These are phyloP conservation scores for Rhodomyrtus psidioides DNA, from an alignment of 441 rosid genomes.

Conservation along the genomic window DNA sequence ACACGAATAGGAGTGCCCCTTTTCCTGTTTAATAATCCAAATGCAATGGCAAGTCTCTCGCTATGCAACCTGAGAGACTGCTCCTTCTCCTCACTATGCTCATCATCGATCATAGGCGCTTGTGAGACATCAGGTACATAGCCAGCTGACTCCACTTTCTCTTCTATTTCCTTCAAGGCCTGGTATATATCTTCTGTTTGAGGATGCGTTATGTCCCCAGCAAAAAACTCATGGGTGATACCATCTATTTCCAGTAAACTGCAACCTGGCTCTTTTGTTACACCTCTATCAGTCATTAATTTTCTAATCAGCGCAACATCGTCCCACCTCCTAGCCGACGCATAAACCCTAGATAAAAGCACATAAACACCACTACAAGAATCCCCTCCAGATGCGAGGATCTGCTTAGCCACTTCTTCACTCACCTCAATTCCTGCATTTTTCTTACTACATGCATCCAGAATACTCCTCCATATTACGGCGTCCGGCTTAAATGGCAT, in stretches of 20 bases:
- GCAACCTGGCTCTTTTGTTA: slow-evolving; percentile 56
- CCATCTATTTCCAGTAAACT: slow-evolving; percentile 58
- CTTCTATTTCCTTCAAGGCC: slow-evolving; percentile 43
- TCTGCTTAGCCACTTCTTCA: slow-evolving; percentile 48
- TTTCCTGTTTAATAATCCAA: slow-evolving; percentile 54
- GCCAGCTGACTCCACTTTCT: slow-evolving; percentile 32
- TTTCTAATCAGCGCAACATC: slow-evolving; percentile 47
- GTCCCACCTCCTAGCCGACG: slow-evolving; percentile 46
- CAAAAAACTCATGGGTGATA: slow-evolving; percentile 53
- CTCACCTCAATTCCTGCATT: slow-evolving; percentile 40
- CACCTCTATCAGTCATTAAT: slow-evolving; percentile 42
- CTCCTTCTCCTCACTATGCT: slow-evolving; percentile 28
- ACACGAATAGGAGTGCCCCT: slow-evolving; percentile 52
- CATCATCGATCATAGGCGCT: slow-evolving; percentile 43
- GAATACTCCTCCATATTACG: slow-evolving; percentile 67
- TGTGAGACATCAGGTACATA: slow-evolving; percentile 50
- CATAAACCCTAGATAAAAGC: slow-evolving; percentile 47
- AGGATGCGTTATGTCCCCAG: slow-evolving; percentile 77
- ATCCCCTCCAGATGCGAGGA: slow-evolving; percentile 29
- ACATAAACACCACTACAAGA: slow-evolving; percentile 40
- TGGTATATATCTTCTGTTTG: slow-evolving; percentile 46
- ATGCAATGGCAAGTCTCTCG: slow-evolving; percentile 77
- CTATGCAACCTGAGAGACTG: slow-evolving; percentile 54
- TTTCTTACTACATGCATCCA: slow-evolving; percentile 49
- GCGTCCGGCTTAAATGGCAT: slow-evolving; percentile 54